Conservation (phyloP, 2,329 filamentous ascomycete species). For the Neonectria faginata region DNA sequence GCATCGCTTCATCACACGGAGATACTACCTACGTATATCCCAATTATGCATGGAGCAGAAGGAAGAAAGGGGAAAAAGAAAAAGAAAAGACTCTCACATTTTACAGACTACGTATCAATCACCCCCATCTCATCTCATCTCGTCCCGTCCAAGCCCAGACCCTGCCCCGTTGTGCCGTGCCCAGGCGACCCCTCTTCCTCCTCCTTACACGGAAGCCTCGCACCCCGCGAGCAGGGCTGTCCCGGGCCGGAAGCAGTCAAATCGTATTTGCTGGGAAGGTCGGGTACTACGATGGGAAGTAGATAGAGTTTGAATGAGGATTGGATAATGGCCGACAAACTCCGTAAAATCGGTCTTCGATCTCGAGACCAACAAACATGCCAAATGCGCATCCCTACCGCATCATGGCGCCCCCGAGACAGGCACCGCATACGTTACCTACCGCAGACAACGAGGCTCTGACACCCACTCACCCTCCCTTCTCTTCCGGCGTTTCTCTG, state of each 20-base stretch:
- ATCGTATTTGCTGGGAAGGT: no score
- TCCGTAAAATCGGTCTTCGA: slow-evolving; percentile 8
- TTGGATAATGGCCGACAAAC: not conserved
- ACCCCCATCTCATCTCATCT: slow-evolving; percentile 16
- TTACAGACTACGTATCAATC: not conserved
- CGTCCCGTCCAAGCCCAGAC: slow-evolving; percentile 13
- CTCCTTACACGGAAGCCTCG: not conserved
- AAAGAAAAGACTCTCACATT: not conserved
- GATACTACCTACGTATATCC: no score
- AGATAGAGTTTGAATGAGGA: slow-evolving; percentile 19
- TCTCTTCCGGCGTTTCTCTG: not conserved
- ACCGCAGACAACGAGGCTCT: slow-evolving; percentile 10
- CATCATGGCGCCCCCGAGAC: slow-evolving; percentile 25
- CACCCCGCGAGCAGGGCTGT: slow-evolving; percentile 1
- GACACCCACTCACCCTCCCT: no score
- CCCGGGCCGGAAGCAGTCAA: not conserved
- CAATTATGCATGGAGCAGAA: not conserved
- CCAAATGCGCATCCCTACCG: slow-evolving; percentile 20
- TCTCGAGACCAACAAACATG: slow-evolving; percentile 21
- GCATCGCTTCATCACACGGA: no score
- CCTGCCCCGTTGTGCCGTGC: slow-evolving; percentile 15
- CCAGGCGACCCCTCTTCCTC: not conserved
- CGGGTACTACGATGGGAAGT: not conserved
- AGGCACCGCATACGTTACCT: not conserved
- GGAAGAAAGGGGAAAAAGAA: not conserved